A percentile compares a stretch with the other conserved stretches of the same genome.
phyloP scores from a whole-genome alignment of 1,139 yeast genomes.

The Saccharomycopsis hybrid region DNA sequence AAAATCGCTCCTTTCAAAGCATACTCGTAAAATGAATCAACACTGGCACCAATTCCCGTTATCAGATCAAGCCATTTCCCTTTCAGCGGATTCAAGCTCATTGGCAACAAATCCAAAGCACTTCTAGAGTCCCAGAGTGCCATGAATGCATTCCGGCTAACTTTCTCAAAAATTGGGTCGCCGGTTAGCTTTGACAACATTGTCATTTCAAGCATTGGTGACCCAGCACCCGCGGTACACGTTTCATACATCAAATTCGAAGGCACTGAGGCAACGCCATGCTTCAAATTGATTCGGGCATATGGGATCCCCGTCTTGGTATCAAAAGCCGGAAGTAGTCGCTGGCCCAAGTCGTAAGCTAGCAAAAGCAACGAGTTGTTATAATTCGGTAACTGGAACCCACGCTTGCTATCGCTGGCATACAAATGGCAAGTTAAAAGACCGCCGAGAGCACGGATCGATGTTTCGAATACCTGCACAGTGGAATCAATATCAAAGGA shows the following conservation, averaged over 20 bases:
- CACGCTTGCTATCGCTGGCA: conserved; percentile 50
- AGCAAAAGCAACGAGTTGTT: conserved; percentile 62
- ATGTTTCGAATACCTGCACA: conserved; percentile 82
- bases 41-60: conserved; percentile 85
- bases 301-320: conserved; percentile 58
- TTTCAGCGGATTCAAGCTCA: conserved; percentile 61
- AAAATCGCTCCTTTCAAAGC: conserved; percentile 71
- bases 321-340: conserved; percentile 61
- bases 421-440: conserved; percentile 70
- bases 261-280: conserved; percentile 40
- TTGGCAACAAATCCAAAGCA: conserved; percentile 60
- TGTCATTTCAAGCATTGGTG: conserved; percentile 75
- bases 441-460: conserved; percentile 77
- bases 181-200: conserved; percentile 67
- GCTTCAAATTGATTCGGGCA: conserved; percentile 60
- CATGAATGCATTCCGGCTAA: conserved; percentile 58
- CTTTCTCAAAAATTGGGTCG: conserved; percentile 61
- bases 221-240: conserved; percentile 82
- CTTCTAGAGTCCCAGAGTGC: conserved; percentile 67
- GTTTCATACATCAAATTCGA: conserved; percentile 44
- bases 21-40: conserved; percentile 91
- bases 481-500: conserved; percentile 59
- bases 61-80: conserved; percentile 53
- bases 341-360: conserved; percentile 67
- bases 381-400: conserved; percentile 42